Evolutionary conservation across 257 asterid species (phyloP), one percentile per base, ranked within the genome.

Genomic region (Petrea volubilis): DNA sequence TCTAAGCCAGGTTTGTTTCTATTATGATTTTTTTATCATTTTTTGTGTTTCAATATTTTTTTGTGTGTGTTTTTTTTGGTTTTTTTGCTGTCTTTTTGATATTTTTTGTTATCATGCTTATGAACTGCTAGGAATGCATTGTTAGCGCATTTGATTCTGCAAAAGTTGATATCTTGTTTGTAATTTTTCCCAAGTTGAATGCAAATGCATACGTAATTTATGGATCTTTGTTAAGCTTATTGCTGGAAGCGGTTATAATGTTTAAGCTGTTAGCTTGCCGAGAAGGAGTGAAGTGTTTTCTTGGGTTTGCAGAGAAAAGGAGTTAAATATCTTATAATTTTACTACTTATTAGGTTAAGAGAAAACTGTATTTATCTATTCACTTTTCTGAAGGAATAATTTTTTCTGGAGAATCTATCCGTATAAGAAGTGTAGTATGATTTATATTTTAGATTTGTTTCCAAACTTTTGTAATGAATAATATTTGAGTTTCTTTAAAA

Each of bases 1-100:
- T 75, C 71, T 14, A 75, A 68, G 27, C 80, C 80, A 75, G 80
- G 80, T 75, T 60, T 28, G 18, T 15, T 24, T 50, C 33, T 49
- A 57, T 46, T 38, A 12, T 38, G 20, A 24, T 38, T 31, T 28
- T 60, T 27, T 4, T 21, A 7, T 28, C 20, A n/a, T n/a, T 64
- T 29, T 66, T 56, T 47, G 29, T 67, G 34, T 15, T 43, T 72
- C 47, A 18, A 12, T 72, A 49, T 17, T 11, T 60, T 17, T 1
- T 40, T 6, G n/a, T n/a, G n/a, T n/a, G n/a, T 60, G 51, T 18
- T 51, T 36, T 70, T 21, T 60, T 38, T 12, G 5, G 21, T 15
- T 6, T 31, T n/a, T 40, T 65, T 14, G 33, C 41, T 43, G 15
- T 15, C 28, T 33, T 17, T 15, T 17, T 15, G 57, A 11, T 72